These are phyloP conservation scores for Cinnamomum micranthum DNA, from an alignment of 164 flowering plant species.

Conservation along the genomic window DNA sequence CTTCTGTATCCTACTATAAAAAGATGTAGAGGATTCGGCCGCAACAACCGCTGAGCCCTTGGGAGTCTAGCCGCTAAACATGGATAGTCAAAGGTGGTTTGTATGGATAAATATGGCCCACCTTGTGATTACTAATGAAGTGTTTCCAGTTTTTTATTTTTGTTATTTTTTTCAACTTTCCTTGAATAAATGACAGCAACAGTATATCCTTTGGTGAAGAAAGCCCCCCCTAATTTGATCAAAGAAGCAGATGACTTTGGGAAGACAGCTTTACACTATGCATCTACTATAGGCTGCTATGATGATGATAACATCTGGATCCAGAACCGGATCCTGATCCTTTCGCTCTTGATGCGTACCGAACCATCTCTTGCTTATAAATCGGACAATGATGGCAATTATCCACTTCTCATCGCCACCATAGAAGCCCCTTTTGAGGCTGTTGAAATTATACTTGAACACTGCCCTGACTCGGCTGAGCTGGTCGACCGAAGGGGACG, in stretches of 20 bases:
- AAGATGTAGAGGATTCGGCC: too few relatives aligned
- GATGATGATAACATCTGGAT: too few relatives aligned
- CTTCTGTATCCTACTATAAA: too few relatives aligned
- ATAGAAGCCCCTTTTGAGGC: not conserved
- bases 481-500: not conserved
- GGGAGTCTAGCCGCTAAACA: too few relatives aligned
- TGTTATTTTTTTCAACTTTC: too few relatives aligned
- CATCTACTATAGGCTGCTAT: not conserved
- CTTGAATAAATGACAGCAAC: not conserved
- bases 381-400: slow-evolving; percentile 3
- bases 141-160: too few relatives aligned
- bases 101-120: too few relatives aligned
- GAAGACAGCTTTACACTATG: slow-evolving; percentile 9
- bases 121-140: too few relatives aligned
- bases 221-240: not conserved
- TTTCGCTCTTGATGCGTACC: not conserved
- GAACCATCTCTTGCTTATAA: not conserved
- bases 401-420: slow-evolving; percentile 3
- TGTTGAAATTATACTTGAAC: not conserved
- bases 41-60: too few relatives aligned
- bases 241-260: not conserved
- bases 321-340: too few relatives aligned
- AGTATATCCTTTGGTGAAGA: rapidly evolving
- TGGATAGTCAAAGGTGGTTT: too few relatives aligned
- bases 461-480: not conserved